phyloP scores from a whole-genome alignment of 2,329 filamentous ascomycete species.

The Venturia aucupariae region DNA sequence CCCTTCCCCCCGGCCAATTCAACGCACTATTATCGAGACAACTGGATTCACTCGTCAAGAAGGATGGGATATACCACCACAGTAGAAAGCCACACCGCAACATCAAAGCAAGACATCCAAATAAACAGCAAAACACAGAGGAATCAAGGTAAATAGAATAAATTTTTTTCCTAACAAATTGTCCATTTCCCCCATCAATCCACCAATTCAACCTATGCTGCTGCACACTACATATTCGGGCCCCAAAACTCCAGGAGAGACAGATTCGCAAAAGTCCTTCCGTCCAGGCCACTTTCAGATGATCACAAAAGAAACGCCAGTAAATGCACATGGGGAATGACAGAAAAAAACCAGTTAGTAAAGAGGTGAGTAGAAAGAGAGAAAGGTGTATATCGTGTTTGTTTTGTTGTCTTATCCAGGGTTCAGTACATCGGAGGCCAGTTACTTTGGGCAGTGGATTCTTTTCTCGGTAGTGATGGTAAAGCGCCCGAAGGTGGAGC shows the following conservation, averaged over 20 bases:
- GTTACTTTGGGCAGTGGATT: neutral
- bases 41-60: too few species aligned
- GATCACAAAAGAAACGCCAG: neutral
- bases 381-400: neutral
- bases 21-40: too few species aligned
- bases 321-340: neutral
- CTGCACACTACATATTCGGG: neutral
- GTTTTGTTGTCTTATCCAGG: neutral
- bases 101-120: neutral
- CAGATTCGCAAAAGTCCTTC: neutral
- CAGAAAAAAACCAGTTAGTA: neutral
- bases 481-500: neutral
- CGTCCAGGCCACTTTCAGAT: too few species aligned
- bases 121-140: neutral
- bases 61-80: too few species aligned
- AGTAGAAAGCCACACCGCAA: too few species aligned
- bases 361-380: neutral
- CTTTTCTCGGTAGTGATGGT: constrained; percentile 6
- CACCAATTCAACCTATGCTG: neutral
- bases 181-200: neutral
- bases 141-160: too few species aligned
- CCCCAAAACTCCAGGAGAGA: neutral
- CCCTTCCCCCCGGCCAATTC: too few species aligned
- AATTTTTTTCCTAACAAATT: neutral
- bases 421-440: neutral